Evolutionary conservation across 768 basidiomycete species (phyloP), one percentile per base, ranked within the genome.

Genomic region (Gautieria morchelliformis): DNA sequence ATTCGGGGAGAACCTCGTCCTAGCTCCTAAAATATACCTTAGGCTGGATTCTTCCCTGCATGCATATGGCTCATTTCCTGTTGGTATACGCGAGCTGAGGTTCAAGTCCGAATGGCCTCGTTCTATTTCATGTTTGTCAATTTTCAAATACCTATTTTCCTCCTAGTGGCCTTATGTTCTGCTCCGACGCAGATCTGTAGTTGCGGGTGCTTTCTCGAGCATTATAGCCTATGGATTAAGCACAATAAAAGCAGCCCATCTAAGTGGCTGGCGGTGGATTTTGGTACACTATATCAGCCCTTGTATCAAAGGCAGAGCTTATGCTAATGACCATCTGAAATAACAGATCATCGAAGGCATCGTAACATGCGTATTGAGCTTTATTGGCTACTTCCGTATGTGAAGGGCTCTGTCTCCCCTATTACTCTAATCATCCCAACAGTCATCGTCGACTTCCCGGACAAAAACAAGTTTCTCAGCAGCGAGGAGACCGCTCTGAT

Each of bases 381-480:
- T 59, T 22, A 8, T 63, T 39, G 57, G 61, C 24, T 63, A 47
- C 47, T 35, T 55, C 17, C 17, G 61, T 61, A 46, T 48, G 61
- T 20, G 11, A 39, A 19, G 17, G 11, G 11, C 19, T 33, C 5
- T n/a, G 27, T 27, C 30, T 39, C 17, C 15, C 30, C 17, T 48
- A 27, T 40, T 4, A 27, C 39, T n/a, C 20, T 48, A 52, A 4
- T 39, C 20, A 14, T 52, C 20, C n/a, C 27, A 7, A 20, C 39
- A 60, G 59, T 65, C 47, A 65, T 68, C 53, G 63, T 65, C 51
- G 67, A 69, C 50, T 69, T 69, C 63, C 62, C 68, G 20, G 68
- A 68, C 40, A 68, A 67, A 58, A 61, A 58, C 53, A 64, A 55
- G 35, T 69, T 68, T 61, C 60, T 69, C 20, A 60, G 58, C 4